These are phyloP conservation scores for Bidens hawaiensis DNA, from an alignment of 140 eudicot genomes.

Conservation along the genomic window DNA sequence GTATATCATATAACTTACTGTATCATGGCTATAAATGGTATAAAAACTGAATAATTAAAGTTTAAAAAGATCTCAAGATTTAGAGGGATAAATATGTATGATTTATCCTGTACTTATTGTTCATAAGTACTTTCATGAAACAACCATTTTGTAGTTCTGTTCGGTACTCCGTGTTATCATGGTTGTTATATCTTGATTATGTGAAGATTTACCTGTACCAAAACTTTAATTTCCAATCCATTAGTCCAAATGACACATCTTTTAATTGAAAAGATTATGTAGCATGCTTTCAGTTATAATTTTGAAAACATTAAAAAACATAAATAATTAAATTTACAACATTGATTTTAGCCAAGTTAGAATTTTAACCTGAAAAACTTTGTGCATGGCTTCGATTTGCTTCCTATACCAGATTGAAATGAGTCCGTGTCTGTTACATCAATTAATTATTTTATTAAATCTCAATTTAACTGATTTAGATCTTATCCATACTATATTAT, in stretches of 20 bases:
- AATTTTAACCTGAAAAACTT: slow-evolving; percentile 95
- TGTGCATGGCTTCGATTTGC: slow-evolving; percentile 99
- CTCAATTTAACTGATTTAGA: neutral
- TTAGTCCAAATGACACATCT: slow-evolving; percentile 40
- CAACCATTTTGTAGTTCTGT: slow-evolving; percentile 45
- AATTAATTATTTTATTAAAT: slow-evolving; percentile 52
- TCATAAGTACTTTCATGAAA: slow-evolving; percentile 29
- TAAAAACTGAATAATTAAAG: neutral
- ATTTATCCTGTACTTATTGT: slow-evolving; percentile 22
- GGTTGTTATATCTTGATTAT: slow-evolving; percentile 47
- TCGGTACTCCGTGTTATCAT: slow-evolving; percentile 42
- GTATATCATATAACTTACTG: neutral
- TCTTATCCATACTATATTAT: no score
- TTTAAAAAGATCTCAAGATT: slow-evolving; percentile 6
- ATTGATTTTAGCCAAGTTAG: slow-evolving; percentile 55
- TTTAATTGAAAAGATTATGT: slow-evolving; percentile 13
- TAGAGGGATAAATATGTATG: slow-evolving; percentile 3
- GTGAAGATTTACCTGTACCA: slow-evolving; percentile 60
- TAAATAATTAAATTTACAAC: slow-evolving; percentile 30
- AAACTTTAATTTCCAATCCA: slow-evolving; percentile 50
- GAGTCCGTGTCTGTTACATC: slow-evolving; percentile 92
- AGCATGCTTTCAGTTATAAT: slow-evolving; percentile 11
- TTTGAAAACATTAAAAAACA: slow-evolving; percentile 14
- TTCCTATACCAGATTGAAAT: slow-evolving; percentile 93
- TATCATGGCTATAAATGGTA: slow-evolving; percentile 7